Evolutionary conservation across 192 early-diverging fungal genomes (phyloP).

Genomic region (Endogone sp.): DNA sequence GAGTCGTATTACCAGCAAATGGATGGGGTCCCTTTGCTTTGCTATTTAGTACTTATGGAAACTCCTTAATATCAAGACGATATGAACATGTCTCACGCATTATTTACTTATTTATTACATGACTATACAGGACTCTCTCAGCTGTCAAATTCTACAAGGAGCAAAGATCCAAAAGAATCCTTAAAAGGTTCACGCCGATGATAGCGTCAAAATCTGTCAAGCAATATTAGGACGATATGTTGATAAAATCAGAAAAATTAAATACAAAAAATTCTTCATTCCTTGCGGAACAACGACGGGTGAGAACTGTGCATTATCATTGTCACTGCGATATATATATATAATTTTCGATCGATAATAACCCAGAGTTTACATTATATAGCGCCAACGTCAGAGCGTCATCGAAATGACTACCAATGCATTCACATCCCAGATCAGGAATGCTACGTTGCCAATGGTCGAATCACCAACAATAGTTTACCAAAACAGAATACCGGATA

Average conservation of each 20-base stretch:
- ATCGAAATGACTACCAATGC: not conserved
- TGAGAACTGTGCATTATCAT: not conserved
- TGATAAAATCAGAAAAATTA: not conserved
- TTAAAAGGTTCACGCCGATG: not conserved
- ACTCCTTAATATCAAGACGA: not conserved
- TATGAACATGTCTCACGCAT: not conserved
- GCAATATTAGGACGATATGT: not conserved
- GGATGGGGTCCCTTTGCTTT: not conserved
- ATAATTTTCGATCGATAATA: not conserved
- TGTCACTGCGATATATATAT: too few species aligned
- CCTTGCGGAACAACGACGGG: not conserved
- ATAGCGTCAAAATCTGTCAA: not conserved
- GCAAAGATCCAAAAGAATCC: not conserved
- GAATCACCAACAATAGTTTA: not conserved
- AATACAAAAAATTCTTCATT: not conserved
- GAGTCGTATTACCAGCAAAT: not conserved
- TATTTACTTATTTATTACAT: not conserved
- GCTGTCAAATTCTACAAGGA: not conserved
- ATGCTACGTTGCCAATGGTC: not conserved
- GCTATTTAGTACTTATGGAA: not conserved
- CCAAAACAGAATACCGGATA: not conserved
- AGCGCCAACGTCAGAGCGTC: not conserved
- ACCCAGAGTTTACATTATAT: not conserved
- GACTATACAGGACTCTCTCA: not conserved
- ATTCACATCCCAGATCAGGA: not conserved